Evolutionary conservation across 140 eudicot species (phyloP), one percentile per base, ranked within the genome.

Genomic region (Cichorium intybus): DNA sequence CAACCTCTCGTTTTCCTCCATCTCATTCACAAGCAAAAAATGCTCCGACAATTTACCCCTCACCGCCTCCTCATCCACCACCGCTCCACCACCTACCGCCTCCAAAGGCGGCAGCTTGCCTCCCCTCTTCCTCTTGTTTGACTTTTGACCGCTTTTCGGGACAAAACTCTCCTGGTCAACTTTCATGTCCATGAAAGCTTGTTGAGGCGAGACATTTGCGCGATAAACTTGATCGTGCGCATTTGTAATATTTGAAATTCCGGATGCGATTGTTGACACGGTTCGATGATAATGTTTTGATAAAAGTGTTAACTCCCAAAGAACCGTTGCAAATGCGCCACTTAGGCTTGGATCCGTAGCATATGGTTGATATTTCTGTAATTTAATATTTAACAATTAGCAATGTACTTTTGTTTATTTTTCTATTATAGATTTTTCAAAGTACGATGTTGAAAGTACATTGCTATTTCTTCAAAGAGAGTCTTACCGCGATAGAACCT

Each of bases 241-340:
- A 45, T 72, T 67, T 45, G 74, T 28, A 60, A 93, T 62, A 21
- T 75, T 75, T 20, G 93, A 75, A 50, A 93, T 86, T 50, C 77
- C 79, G 1, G 93, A 76, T 8, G 99, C 93, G 46, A 84, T 79
- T 5, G 95, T 66, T 21, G 90, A 75, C 22, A 93, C 85, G 14
- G 88, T 47, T 55, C 95, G 99, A 76, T 93, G 97, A 52, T 85
- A 93, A 76, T 93, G 99, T 73, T 84, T 88, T 17, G 81, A 60
- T 18, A 93, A 43, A 53, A 93, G 95, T 62, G 81, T 83, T 20
- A 93, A 84, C 73, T 93, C 99, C 97, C 99, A 93, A 49, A 93
- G 88, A 14, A 88, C 99, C 0, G 99, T 85, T 74, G 99, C 95
- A 53, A 93, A 87, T 37, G 99, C 99, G 47, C 99, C 99, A 56